Evolutionary conservation across 129 eudicot species (phyloP).

Genomic region (Artemisia argyi): DNA sequence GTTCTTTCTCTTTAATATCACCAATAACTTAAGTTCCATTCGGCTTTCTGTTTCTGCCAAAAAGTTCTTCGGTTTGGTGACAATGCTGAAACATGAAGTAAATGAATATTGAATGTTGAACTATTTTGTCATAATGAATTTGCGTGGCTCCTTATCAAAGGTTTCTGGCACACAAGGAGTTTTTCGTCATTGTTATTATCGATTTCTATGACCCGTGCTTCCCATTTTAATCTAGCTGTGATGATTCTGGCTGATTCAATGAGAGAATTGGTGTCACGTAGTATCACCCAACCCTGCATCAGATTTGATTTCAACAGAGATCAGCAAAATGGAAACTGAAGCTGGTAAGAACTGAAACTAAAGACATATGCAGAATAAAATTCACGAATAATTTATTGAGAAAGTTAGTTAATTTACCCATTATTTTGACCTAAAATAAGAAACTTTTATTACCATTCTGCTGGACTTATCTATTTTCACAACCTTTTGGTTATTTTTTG

Average conservation of each 20-base stretch:
- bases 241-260: slow-evolving; percentile 76
- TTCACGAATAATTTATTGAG: not conserved
- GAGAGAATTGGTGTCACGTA: slow-evolving; percentile 60
- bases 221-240: slow-evolving; percentile 77
- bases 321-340: slow-evolving; percentile 15
- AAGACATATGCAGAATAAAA: not conserved
- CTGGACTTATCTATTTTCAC: too few species aligned
- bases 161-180: slow-evolving; percentile 93
- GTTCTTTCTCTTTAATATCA: slow-evolving; percentile 12
- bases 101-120: slow-evolving; percentile 37
- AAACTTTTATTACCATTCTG: too few species aligned
- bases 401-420: not conserved
- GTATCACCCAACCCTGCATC: slow-evolving; percentile 89
- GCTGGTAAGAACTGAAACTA: not conserved
- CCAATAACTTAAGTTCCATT: slow-evolving; percentile 34
- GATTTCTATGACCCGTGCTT: slow-evolving; percentile 88
- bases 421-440: too few species aligned
- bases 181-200: slow-evolving; percentile 82
- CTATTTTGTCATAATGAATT: slow-evolving; percentile 37
- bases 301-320: not conserved
- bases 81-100: slow-evolving; percentile 31
- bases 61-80: slow-evolving; percentile 44
- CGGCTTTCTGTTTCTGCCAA: slow-evolving; percentile 49
- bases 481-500: too few species aligned
- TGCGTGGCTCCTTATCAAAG: slow-evolving; percentile 67